phyloP scores from a whole-genome alignment of 2,329 filamentous ascomycete species.

The Aspergillus persii region DNA sequence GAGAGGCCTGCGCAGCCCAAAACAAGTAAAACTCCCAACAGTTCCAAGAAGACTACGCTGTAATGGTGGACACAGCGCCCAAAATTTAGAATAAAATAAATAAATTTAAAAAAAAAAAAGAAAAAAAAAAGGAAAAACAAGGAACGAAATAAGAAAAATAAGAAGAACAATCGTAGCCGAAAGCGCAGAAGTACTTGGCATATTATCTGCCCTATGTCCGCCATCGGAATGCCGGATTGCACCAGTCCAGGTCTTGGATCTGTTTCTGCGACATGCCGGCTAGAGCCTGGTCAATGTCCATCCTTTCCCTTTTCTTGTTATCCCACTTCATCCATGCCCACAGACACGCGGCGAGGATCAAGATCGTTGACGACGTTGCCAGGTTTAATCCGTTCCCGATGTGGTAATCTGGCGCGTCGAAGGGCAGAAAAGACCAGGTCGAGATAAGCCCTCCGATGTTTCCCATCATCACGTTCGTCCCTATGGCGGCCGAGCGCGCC shows the following conservation, averaged over 20 bases:
- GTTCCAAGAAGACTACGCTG: neutral
- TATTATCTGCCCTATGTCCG: neutral
- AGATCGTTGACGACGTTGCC: conserved; percentile 56
- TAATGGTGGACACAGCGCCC: neutral
- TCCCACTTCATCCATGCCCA: conserved; percentile 62
- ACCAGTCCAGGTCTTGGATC: conserved; percentile 64
- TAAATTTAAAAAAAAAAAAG: neutral
- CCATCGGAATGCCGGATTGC: conserved; percentile 52
- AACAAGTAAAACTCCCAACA: neutral
- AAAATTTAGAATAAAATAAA: neutral
- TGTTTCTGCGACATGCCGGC: conserved; percentile 53
- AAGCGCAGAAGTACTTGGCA: neutral
- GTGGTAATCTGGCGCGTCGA: conserved; percentile 63
- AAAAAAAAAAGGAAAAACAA: neutral
- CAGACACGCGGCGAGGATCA: conserved; percentile 52
- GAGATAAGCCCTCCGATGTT: conserved; percentile 67
- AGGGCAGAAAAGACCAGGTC: conserved; percentile 64
- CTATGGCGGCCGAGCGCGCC: conserved; percentile 65
- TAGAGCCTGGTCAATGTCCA: conserved; percentile 57
- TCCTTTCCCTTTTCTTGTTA: conserved; percentile 57
- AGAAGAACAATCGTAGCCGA: neutral
- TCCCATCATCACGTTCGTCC: conserved; percentile 68
- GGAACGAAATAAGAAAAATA: neutral
- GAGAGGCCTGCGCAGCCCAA: neutral
- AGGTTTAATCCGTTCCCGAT: conserved; percentile 72